These are phyloP conservation scores for Sugiyamaella castrensis DNA, from an alignment of 1,139 yeast species.

Conservation along the genomic window DNA sequence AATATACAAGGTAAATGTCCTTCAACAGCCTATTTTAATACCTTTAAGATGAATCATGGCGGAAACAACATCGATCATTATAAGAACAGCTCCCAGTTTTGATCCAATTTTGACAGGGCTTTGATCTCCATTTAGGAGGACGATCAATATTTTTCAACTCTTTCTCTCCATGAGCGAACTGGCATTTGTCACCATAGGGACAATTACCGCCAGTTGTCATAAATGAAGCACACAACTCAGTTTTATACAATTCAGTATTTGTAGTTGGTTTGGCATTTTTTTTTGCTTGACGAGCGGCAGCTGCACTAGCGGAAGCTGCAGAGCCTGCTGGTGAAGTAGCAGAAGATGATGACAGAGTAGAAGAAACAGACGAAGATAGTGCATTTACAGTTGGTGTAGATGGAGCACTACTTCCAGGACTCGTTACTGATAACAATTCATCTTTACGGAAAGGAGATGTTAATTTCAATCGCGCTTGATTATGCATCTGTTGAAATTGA, in stretches of 20 bases:
- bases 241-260: conserved; percentile 77
- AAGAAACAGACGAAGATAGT: conserved; percentile 11
- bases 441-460: conserved; percentile 12
- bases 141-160: conserved; percentile 74
- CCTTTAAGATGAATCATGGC: conserved; percentile 45
- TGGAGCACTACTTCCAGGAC: conserved; percentile 10
- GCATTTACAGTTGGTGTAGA: conserved; percentile 8
- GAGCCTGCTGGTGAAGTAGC: not conserved
- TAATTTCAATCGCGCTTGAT: conserved; percentile 11
- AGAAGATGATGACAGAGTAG: conserved; percentile 9
- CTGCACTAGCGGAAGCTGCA: not conserved
- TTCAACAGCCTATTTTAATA: not conserved
- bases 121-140: conserved; percentile 85
- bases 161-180: conserved; percentile 85
- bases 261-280: conserved; percentile 40
- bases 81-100: conserved; percentile 81
- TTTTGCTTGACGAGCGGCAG: conserved; percentile 19
- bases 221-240: conserved; percentile 82
- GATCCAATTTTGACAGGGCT: conserved; percentile 87
- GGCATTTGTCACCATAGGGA: conserved; percentile 89
- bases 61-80: conserved; percentile 89
- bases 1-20: not conserved
- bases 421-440: conserved; percentile 6
- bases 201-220: conserved; percentile 66
- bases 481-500: conserved; percentile 15